These are phyloP conservation scores for Penstemon barbatus DNA, from an alignment of 257 asterid species.

Conservation along the genomic window DNA sequence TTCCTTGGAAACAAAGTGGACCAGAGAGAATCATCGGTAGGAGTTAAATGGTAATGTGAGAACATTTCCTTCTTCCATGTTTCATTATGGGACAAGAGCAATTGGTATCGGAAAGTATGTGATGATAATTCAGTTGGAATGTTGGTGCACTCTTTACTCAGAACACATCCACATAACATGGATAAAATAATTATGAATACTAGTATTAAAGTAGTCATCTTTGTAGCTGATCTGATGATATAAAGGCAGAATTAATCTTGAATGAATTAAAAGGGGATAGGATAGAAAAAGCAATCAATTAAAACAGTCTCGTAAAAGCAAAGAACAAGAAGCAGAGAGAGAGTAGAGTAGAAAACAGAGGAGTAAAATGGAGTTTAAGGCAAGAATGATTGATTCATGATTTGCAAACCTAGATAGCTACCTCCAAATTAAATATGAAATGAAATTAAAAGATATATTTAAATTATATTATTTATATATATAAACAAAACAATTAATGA, in stretches of 20 bases:
- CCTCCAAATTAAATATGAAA: background rate
- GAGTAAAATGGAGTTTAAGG: slow-evolving; percentile 40
- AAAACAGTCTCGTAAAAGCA: slow-evolving; percentile 41
- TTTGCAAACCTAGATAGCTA: slow-evolving; percentile 13
- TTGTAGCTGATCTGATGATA: background rate
- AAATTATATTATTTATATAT: background rate
- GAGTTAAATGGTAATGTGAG: slow-evolving; percentile 72
- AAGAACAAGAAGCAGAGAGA: slow-evolving; percentile 27
- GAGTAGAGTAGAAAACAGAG: too few relatives aligned
- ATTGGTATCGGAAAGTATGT: slow-evolving; percentile 57
- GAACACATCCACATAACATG: slow-evolving; percentile 31
- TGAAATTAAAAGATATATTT: background rate
- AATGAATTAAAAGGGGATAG: slow-evolving; percentile 28
- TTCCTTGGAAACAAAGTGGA: slow-evolving; percentile 63
- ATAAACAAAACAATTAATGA: too few relatives aligned
- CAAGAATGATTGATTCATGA: slow-evolving; percentile 29
- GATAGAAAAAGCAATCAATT: background rate
- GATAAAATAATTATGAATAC: slow-evolving; percentile 12
- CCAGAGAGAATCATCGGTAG: slow-evolving; percentile 87
- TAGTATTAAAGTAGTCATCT: slow-evolving; percentile 37
- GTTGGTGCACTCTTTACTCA: slow-evolving; percentile 72
- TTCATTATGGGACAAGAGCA: slow-evolving; percentile 59
- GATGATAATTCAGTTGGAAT: slow-evolving; percentile 46
- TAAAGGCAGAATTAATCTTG: slow-evolving; percentile 10
- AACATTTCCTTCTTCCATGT: slow-evolving; percentile 62